Base-by-base conservation (phyloP, 78 protist species). In the Polysphondylium violaceum region DNA sequence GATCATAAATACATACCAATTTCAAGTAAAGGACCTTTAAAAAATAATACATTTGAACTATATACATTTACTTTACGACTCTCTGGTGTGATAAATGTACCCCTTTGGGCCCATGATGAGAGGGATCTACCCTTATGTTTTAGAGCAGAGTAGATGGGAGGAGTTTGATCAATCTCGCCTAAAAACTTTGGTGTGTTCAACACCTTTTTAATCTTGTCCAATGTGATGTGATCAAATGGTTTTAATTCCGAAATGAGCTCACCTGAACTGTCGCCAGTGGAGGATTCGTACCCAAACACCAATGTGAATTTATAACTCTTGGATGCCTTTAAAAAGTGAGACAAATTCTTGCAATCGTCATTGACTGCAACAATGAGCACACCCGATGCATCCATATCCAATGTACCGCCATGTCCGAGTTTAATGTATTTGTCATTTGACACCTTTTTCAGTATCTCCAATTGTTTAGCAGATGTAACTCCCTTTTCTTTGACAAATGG, bases 351-450 rank as follows among this genome's bases (percentile, higher is more conserved):
- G 27, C 85, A 75, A n/a, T 36, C 27, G 21, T 25, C 6, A 41
- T 69, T 69, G 7, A 75, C 21, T n/a, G 71, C 85, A 21, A 75
- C 53, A 0, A 75, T 33, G 5, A 73, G 38, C 5, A 75, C 40
- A 25, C 85, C 85, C 6, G 29, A 14, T 35, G 85, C 85, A 59
- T 75, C 85, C 8, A 50, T 2, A 41, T 75, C 85, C 2, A 75
- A 25, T 21, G 85, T 75, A 41, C 85, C 85, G 27, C 69, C 85
- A 75, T 75, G 85, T 35, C 85, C 85, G 25, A 75, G 14, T 25
- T 75, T 75, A 9, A 75, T 12, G 41, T 41, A 59, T 16, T 55
- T 31, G 2, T 35, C 6, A 17, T 6, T 14, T 17, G 63, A 56
- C 8, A 56, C 21, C 8, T 56, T 16, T 56, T 56, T 56, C 16